A percentile compares a stretch with the other conserved stretches of the same genome.
Conservation (phyloP, 352 stramenopile genomes). For the Paralagenidium karlingii region DNA sequence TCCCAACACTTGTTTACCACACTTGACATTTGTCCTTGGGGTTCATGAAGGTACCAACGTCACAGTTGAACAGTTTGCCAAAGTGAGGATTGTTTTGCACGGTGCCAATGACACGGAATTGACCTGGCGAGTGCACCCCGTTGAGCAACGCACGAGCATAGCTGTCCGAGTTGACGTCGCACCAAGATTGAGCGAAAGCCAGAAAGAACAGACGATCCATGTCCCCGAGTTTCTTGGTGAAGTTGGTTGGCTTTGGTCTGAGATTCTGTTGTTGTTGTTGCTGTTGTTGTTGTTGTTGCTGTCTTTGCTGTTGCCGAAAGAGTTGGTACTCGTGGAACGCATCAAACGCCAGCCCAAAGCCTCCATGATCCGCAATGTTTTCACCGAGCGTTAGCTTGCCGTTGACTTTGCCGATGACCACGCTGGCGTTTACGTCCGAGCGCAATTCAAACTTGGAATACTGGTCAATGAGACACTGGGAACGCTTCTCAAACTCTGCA, state of each 20-base stretch:
- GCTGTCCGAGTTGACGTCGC: conserved; percentile 36
- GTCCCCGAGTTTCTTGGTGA: too few relatives aligned
- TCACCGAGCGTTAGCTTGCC: conserved; percentile 69
- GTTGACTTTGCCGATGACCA: conserved; percentile 52
- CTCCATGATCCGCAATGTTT: conserved; percentile 78
- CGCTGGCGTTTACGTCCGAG: conserved; percentile 19
- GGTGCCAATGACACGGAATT: conserved; percentile 66
- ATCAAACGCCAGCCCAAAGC: conserved; percentile 52
- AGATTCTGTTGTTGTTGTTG: background rate
- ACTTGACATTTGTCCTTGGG: conserved; percentile 54
- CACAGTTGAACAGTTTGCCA: conserved; percentile 38
- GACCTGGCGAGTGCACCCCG: conserved; percentile 47
- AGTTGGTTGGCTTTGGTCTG: too few relatives aligned
- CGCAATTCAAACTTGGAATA: conserved; percentile 31
- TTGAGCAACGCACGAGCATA: conserved; percentile 16
- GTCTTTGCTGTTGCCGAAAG: too few relatives aligned
- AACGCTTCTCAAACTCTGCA: conserved; percentile 47
- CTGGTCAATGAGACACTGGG: conserved; percentile 50
- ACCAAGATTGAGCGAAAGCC: conserved; percentile 65
- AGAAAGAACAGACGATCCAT: conserved; percentile 69
- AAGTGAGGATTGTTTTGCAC: conserved; percentile 76
- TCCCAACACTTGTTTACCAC: too few relatives aligned
- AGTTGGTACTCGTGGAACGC: too few relatives aligned
- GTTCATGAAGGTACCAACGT: conserved; percentile 43
- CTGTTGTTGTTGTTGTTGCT: background rate